These are phyloP conservation scores for Chlamydomonas sp. DNA, from an alignment of 139 green algal species.

Conservation along the genomic window DNA sequence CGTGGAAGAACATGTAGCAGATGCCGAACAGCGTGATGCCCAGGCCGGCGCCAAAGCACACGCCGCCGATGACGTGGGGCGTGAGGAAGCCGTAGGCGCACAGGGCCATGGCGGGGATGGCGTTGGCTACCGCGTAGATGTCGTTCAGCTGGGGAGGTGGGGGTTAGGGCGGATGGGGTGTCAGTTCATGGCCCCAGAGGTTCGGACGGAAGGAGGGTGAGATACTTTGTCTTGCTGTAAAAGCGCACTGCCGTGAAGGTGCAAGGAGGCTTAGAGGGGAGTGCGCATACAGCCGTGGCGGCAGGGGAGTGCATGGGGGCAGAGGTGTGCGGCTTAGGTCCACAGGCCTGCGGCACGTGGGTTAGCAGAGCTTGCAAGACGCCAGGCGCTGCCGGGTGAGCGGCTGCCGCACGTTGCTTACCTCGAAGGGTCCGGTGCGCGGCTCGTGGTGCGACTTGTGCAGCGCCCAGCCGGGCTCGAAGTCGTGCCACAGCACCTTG, in stretches of 20 bases:
- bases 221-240: too few species aligned
- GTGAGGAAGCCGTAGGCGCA: constrained; percentile 93
- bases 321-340: too few species aligned
- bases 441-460: constrained; percentile 96
- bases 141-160: constrained; percentile 81
- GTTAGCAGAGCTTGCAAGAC: too few species aligned
- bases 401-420: background rate
- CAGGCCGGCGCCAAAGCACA: constrained; percentile 93
- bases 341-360: too few species aligned
- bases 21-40: constrained; percentile 98
- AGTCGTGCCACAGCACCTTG: constrained; percentile 95
- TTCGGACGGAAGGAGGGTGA: too few species aligned
- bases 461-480: constrained; percentile 78
- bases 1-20: constrained; percentile 99
- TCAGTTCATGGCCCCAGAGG: too few species aligned
- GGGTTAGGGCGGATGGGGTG: background rate
- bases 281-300: too few species aligned
- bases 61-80: constrained; percentile 72
- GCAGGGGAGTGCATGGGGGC: too few species aligned
- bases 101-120: constrained; percentile 90
- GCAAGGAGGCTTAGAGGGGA: too few species aligned
- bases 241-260: too few species aligned
- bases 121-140: constrained; percentile 94
- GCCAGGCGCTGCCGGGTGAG: too few species aligned
- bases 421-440: constrained; percentile 92